Conservation (phyloP, 108 stramenopile genomes). For the Cyclotella sp. region DNA sequence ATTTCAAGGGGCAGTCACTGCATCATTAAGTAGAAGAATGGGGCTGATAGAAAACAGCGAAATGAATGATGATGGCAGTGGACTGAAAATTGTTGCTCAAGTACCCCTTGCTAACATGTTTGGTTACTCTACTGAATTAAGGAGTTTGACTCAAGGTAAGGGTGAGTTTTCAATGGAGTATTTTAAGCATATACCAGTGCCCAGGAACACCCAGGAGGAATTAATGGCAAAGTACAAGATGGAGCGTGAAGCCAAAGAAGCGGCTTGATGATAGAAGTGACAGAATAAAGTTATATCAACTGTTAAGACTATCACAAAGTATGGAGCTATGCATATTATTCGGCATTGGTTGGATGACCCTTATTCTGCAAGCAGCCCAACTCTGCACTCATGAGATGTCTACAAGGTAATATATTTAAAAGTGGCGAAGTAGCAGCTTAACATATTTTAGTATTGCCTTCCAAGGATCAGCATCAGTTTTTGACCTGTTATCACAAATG, state of each 20-base stretch:
- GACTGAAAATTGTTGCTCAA: constrained; percentile 87
- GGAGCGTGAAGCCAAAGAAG: constrained; percentile 69
- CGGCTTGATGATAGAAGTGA: constrained; percentile 28
- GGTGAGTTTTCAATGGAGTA: constrained; percentile 99
- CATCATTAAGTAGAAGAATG: constrained; percentile 93
- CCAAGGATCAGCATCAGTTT: no score
- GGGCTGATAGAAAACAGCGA: constrained; percentile 93
- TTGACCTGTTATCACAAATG: no score
- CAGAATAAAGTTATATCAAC: not conserved
- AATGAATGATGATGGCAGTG: constrained; percentile 93
- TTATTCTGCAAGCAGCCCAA: no score
- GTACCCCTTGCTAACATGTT: constrained; percentile 96
- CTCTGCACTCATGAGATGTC: no score
- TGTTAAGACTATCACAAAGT: not conserved
- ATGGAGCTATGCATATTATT: no score
- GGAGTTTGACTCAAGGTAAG: constrained; percentile 97
- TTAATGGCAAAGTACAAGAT: constrained; percentile 89
- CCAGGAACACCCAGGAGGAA: constrained; percentile 85
- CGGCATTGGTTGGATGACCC: no score
- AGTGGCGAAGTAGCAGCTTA: no score
- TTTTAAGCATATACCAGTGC: constrained; percentile 87
- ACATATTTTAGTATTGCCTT: no score
- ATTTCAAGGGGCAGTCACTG: constrained; percentile 97
- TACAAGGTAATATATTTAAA: no score
- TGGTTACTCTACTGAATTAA: constrained; percentile 96